Base-by-base conservation (phyloP, 2,329 filamentous ascomycete genomes). In the Fusarium illudens region DNA sequence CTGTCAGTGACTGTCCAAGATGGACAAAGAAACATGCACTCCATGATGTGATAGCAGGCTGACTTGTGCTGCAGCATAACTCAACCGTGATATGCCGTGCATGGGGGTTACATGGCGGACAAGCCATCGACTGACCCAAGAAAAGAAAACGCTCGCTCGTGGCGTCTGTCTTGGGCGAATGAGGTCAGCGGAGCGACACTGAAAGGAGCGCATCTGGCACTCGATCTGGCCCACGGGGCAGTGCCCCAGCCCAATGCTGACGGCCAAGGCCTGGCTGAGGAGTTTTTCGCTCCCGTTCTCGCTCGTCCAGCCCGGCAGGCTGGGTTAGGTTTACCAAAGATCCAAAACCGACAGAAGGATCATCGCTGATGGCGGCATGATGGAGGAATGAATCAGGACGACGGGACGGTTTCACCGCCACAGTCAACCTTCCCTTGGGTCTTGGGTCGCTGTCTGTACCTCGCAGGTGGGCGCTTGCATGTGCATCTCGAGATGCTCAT, bases 121-220 rank as follows among this genome's bases (percentile, higher is more conserved):
- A 59, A 56, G 33, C 51, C 52, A 66, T 65, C 59, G 61, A 68
- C 58, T 62, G 66, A 64, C 60, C 52, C 32, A 58, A 50, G 42
- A 60, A 62, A 58, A 56, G 57, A 57, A 55, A 62, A 65, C 39
- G 33, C 65, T 58, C 50, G 57, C 29, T 54, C 32, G 64, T 71
- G 65, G 70, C 70, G 70, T 61, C 60, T 55, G 56, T 65, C 55
- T 70, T 50, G 62, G 39, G 46, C 70, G 65, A 72, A 72, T 71
- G 62, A 67, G 46, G 42, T 59, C 42, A 44, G 39, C 50, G 48
- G 60, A 68, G 51, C 59, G 66, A 70, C 66, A 51, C 46, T 36
- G 64, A 36, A 54, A 46, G 39, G 36, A 62, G 32, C 25, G n/a
- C 53, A 51, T 60, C 53, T 64, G 54, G 34, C 17, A 57, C 56